Base-by-base conservation (phyloP, 2,329 filamentous ascomycete genomes). In the Tothia fuscella region DNA sequence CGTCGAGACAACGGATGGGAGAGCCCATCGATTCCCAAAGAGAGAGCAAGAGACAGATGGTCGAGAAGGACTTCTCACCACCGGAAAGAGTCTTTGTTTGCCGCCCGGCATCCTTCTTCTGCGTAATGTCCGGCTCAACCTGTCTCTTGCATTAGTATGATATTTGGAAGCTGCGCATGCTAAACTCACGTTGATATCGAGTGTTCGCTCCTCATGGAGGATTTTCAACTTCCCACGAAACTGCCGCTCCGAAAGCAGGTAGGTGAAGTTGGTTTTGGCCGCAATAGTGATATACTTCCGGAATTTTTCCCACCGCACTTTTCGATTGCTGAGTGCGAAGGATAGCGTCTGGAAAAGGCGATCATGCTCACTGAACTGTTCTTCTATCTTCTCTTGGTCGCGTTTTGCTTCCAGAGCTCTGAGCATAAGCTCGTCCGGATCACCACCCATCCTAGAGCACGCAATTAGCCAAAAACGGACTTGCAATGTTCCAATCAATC, bases 1-100 rank as follows among this genome's bases (percentile, higher is more conserved):
- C 91, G 61, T 98, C 91, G 41, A 98, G 70, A 55, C 91, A 98
- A 42, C 91, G 78, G 46, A 98, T 81, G 1, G 88, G 89, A 14
- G 87, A 93, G 9, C 91, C 89, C 81, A 98, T 98, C 22, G 91
- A 89, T 57, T 98, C 91, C 91, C 91, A 98, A 14, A 98, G 80
- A 2, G 87, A 78, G 24, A 98, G 71, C 42, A 98, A 67, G 51
- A 98, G 73, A 62, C 91, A 98, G 46, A 96, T 93, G 3, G 89
- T 94, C 3, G 88, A 93, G 59, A 96, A 98, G 0, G 89, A 96
- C 60, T 98, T 98, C 59, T 98, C 91, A 22, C 91, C 91, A 41
- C 91, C 91, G 6, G 88, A 95, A 2, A 98, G 68, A 0, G 89
- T 96, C 63, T 86, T 93, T 19, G 91, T 89, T 53, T 83, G 82